Evolutionary conservation across 768 basidiomycete species (phyloP).

Genomic region (Serpula lacrymans): DNA sequence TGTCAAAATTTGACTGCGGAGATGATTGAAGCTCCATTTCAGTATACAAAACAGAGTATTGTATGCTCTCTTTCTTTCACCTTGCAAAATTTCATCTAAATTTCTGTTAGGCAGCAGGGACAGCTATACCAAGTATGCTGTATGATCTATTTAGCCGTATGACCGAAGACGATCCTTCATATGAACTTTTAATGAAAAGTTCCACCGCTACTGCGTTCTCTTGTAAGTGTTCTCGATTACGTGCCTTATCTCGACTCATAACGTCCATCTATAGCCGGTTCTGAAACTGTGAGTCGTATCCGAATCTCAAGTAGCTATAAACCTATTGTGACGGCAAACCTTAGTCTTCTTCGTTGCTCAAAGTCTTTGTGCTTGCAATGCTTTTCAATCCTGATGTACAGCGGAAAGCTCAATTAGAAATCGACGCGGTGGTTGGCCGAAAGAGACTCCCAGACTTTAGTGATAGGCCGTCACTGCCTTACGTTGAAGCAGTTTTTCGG

Average conservation of each 20-base stretch:
- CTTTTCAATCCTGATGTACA: slow-evolving; percentile 13
- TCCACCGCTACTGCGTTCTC: slow-evolving; percentile 27
- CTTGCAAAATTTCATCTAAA: not conserved
- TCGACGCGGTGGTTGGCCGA: slow-evolving; percentile 13
- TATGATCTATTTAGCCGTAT: slow-evolving; percentile 14
- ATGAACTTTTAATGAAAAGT: slow-evolving; percentile 23
- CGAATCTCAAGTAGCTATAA: no score
- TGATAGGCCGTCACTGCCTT: slow-evolving; percentile 10
- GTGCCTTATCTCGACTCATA: not conserved
- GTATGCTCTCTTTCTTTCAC: slow-evolving; percentile 10
- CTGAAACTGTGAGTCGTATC: slow-evolving; percentile 26
- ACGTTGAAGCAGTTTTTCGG: slow-evolving; percentile 11
- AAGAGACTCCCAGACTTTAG: slow-evolving; percentile 10
- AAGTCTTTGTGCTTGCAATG: slow-evolving; percentile 21
- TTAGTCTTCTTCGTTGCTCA: no score
- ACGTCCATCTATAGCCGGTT: slow-evolving; percentile 20
- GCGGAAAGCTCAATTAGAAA: slow-evolving; percentile 13
- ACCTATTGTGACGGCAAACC: no score
- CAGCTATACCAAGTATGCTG: slow-evolving; percentile 22
- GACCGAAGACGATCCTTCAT: slow-evolving; percentile 3
- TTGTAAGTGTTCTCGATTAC: slow-evolving; percentile 14
- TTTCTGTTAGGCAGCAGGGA: slow-evolving; percentile 7
- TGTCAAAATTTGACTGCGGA: slow-evolving; percentile 17
- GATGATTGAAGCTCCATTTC: slow-evolving; percentile 19
- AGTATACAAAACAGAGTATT: slow-evolving; percentile 23